A percentile compares a stretch with the other conserved stretches of the same genome.
Evolutionary conservation across 108 stramenopile genomes (phyloP).

Genomic region (Stephanodiscus minutulus): DNA sequence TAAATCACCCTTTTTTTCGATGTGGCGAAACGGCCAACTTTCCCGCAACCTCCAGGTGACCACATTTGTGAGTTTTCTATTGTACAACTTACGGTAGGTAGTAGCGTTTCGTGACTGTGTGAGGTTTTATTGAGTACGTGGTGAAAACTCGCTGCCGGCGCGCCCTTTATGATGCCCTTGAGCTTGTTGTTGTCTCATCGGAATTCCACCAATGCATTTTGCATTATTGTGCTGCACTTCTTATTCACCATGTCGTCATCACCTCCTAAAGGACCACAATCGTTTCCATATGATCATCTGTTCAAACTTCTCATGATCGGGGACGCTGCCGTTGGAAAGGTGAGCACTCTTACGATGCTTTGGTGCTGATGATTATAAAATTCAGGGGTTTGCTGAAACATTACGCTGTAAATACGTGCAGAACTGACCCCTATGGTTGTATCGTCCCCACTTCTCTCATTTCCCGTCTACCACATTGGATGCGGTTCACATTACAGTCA

Average conservation of each 20-base stretch:
- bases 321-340: constrained; percentile 98
- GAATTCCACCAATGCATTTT: no score
- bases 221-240: not conserved
- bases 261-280: constrained; percentile 51
- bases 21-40: no score
- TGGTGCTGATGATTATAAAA: not conserved
- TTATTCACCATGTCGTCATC: constrained; percentile 22
- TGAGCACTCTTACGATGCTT: not conserved
- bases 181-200: no score
- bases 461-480: not conserved
- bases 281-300: constrained; percentile 95
- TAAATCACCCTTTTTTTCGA: no score
- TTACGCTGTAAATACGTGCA: not conserved
- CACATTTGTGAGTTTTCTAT: no score
- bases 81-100: no score
- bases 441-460: not conserved
- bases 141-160: no score
- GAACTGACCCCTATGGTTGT: not conserved
- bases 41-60: no score
- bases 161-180: no score
- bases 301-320: constrained; percentile 99
- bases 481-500: constrained; percentile 44
- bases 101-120: no score
- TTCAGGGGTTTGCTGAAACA: not conserved
- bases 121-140: no score